A percentile compares a stretch with the other conserved stretches of the same genome.
Evolutionary conservation across 495 filamentous ascomycete species (phyloP).

Genomic region (Penicillium maclennaniae): DNA sequence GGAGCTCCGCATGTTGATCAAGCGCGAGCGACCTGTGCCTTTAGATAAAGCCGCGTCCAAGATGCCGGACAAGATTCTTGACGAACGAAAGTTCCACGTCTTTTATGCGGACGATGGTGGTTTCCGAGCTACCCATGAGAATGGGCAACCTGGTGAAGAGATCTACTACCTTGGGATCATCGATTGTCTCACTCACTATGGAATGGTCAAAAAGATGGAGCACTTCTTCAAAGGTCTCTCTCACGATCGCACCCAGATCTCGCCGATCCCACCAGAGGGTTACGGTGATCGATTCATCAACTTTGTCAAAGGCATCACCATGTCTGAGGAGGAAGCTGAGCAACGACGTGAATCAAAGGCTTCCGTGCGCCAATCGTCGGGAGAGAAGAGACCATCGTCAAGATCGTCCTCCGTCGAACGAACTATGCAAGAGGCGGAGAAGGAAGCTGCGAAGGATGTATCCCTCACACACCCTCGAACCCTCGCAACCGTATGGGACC

Average conservation of each 20-base stretch:
- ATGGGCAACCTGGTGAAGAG: slow-evolving; percentile 78
- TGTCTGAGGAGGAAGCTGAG: slow-evolving; percentile 76
- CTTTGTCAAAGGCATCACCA: slow-evolving; percentile 88
- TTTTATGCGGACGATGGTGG: slow-evolving; percentile 96
- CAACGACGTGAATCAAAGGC: slow-evolving; percentile 51
- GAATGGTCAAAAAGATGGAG: slow-evolving; percentile 81
- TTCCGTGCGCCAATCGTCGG: slow-evolving; percentile 16
- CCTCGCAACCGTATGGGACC: slow-evolving; percentile 50
- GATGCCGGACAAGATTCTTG: slow-evolving; percentile 84
- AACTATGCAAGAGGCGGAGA: slow-evolving; percentile 44
- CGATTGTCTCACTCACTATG: slow-evolving; percentile 94
- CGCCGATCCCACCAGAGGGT: slow-evolving; percentile 82
- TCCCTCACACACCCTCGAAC: slow-evolving; percentile 52
- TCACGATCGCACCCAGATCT: slow-evolving; percentile 77
- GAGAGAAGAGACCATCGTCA: slow-evolving; percentile 26
- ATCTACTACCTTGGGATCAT: slow-evolving; percentile 98
- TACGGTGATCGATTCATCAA: slow-evolving; percentile 94
- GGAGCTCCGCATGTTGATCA: slow-evolving; percentile 87
- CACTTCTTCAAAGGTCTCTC: slow-evolving; percentile 92
- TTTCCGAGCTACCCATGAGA: slow-evolving; percentile 88
- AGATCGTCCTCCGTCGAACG: slow-evolving; percentile 45
- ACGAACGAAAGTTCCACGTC: slow-evolving; percentile 62
- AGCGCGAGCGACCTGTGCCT: slow-evolving; percentile 85
- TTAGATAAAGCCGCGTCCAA: slow-evolving; percentile 76
- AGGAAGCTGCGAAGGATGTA: slow-evolving; percentile 52